A percentile compares a stretch with the other conserved stretches of the same genome.
Conservation (phyloP, 176 grass and related monocot genomes). For the Themeda triandra region DNA sequence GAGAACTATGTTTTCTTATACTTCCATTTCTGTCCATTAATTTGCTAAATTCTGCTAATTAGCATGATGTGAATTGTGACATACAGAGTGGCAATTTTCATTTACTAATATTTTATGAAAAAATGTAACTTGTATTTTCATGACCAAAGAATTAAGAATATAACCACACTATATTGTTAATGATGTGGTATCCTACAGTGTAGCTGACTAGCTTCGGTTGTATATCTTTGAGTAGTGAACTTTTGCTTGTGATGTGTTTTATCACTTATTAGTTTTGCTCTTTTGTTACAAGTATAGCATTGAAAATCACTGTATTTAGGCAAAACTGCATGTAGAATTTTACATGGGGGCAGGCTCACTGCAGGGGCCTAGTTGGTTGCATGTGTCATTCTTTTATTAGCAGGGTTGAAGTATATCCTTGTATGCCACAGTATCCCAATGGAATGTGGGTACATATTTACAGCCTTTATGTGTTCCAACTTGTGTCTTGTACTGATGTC, state of each 20-base stretch:
- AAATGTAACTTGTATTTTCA: background rate
- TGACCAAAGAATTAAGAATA: background rate
- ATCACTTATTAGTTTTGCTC: background rate
- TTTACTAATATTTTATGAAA: background rate
- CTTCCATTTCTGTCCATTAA: background rate
- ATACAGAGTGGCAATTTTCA: background rate
- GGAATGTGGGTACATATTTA: background rate
- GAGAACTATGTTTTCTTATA: background rate
- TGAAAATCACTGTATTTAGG: too few relatives aligned
- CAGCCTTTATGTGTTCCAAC: background rate
- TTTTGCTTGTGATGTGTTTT: background rate
- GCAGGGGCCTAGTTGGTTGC: background rate
- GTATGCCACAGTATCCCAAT: background rate
- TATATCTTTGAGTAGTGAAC: background rate
- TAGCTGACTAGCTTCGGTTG: background rate
- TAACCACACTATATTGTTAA: background rate
- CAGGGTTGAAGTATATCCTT: background rate
- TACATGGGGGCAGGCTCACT: background rate
- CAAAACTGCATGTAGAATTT: background rate
- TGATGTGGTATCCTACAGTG: background rate
- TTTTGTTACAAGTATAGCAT: background rate
- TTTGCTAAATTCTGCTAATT: background rate
- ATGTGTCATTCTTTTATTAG: background rate
- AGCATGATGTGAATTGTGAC: background rate
- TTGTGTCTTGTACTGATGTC: background rate